These are phyloP conservation scores for Trypanosoma cruzi DNA, from an alignment of 208 protist species.

Conservation along the genomic window DNA sequence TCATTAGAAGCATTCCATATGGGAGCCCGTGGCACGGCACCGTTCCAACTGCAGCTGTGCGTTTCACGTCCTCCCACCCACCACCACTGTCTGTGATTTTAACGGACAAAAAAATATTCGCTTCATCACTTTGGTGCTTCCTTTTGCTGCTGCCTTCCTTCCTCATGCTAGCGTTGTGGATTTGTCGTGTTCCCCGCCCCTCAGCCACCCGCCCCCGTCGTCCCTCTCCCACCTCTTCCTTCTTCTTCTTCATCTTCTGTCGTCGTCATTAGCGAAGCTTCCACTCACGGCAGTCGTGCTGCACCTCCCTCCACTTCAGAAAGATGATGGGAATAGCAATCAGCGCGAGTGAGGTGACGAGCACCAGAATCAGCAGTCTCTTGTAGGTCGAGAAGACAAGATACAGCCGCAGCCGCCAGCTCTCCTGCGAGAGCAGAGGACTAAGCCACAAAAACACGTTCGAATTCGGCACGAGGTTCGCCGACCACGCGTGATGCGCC, in stretches of 20 bases:
- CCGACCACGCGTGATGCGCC: slow-evolving; percentile 40
- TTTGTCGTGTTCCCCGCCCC: no score
- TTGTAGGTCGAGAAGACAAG: slow-evolving; percentile 53
- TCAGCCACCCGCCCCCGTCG: no score
- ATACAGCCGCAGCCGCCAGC: slow-evolving; percentile 66
- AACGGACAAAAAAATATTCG: no score
- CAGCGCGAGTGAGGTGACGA: slow-evolving; percentile 35
- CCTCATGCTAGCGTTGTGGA: no score
- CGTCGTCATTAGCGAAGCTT: slow-evolving; percentile 27
- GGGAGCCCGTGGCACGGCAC: no score
- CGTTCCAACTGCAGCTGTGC: no score
- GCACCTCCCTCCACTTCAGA: slow-evolving; percentile 54
- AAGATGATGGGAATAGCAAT: slow-evolving; percentile 63
- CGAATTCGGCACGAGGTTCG: slow-evolving; percentile 70
- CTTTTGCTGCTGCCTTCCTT: background rate
- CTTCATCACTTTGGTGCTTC: no score
- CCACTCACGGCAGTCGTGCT: slow-evolving; percentile 56
- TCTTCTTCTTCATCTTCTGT: background rate
- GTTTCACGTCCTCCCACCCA: no score
- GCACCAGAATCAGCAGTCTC: slow-evolving; percentile 39
- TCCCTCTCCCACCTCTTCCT: background rate
- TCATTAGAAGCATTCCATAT: no score
- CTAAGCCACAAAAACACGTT: slow-evolving; percentile 51
- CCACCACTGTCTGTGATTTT: no score
- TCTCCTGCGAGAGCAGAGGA: slow-evolving; percentile 28